Evolutionary conservation across 2,329 filamentous ascomycete genomes (phyloP), one percentile per base, ranked within the genome.

Genomic region (Cladobotryum protrusum): DNA sequence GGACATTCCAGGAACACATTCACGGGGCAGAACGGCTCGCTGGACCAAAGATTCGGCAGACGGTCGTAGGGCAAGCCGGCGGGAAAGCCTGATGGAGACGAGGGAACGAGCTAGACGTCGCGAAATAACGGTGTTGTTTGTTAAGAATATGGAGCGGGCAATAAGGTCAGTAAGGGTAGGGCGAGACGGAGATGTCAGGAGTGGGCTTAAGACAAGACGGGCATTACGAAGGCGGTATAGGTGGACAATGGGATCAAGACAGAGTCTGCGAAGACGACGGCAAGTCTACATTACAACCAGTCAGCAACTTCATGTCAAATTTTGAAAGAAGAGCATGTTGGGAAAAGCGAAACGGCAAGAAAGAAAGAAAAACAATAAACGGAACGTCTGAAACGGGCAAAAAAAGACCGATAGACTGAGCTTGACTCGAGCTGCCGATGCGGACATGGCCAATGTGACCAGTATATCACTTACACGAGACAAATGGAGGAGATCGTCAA

Each of bases 221-320:
- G 74, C 78, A 55, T 71, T 75, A 45, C 76, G 81, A 17, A 86
- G 76, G 43, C 85, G 83, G 55, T 77, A 72, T 47, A 70, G 70
- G 62, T 87, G 85, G 14, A 88, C 70, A 48, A 86, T 72, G n/a
- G 84, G 85, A 39, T 83, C 75, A 40, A 81, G 72, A 19, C 81
- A 82, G 44, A 88, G 74, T 40, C 67, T 63, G 55, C 84, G 81
- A 46, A 89, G 73, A 52, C 76, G 76, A 61, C 78, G 84, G 53
- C 74, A 83, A 36, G 77, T 78, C 82, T 85, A 41, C 35, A 43
- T 18, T n/a, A 44, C 24, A 39, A 50, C 43, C 48, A 60, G 59
- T 57, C 24, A 48, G 46, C 29, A 46, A 18, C 35, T 33, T 36
- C 32, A 17, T 15, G 24, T 29, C 24, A 40, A 43, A 36, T 53